Percentiles rank a stretch among this genome's conserved stretches.
Evolutionary conservation across 1,139 yeast genomes (phyloP).

Genomic region (Blastobotrys niveus): DNA sequence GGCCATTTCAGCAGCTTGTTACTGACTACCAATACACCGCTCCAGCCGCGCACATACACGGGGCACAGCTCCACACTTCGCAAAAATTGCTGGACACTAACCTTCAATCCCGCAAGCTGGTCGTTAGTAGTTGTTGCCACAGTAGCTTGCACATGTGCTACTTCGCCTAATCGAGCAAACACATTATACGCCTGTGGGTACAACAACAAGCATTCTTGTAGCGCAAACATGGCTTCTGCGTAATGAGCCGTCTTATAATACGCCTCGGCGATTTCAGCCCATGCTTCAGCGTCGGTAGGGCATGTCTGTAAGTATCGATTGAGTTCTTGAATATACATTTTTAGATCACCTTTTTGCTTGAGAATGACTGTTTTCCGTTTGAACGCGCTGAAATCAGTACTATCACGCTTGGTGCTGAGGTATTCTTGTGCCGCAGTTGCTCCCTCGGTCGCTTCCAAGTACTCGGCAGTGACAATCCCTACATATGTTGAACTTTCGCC

Average conservation of each 20-base stretch:
- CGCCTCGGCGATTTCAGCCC: slow-evolving; percentile 68
- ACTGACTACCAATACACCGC: slow-evolving; percentile 52
- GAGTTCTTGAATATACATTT: slow-evolving; percentile 47
- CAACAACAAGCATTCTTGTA: slow-evolving; percentile 61
- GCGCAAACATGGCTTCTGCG: slow-evolving; percentile 59
- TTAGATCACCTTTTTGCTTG: slow-evolving; percentile 30
- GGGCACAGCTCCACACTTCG: slow-evolving; percentile 74
- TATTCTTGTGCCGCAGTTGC: slow-evolving; percentile 41
- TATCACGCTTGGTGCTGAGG: slow-evolving; percentile 29
- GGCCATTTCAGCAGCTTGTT: slow-evolving; percentile 28
- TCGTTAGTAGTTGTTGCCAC: slow-evolving; percentile 16
- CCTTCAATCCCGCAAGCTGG: slow-evolving; percentile 28
- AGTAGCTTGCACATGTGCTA: slow-evolving; percentile 29
- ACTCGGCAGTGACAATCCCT: slow-evolving; percentile 51
- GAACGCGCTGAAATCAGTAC: slow-evolving; percentile 33
- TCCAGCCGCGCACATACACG: slow-evolving; percentile 66
- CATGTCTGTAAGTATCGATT: slow-evolving; percentile 46
- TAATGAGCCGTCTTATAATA: slow-evolving; percentile 59
- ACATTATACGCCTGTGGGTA: slow-evolving; percentile 71
- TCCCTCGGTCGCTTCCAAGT: slow-evolving; percentile 51
- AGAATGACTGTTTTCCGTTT: slow-evolving; percentile 37
- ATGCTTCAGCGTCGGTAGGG: slow-evolving; percentile 70
- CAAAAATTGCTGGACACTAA: slow-evolving; percentile 50
- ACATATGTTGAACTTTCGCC: slow-evolving; percentile 50
- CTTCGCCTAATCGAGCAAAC: slow-evolving; percentile 58